Conservation (phyloP, 208 protist genomes). For the Naegleria lovaniensis region DNA sequence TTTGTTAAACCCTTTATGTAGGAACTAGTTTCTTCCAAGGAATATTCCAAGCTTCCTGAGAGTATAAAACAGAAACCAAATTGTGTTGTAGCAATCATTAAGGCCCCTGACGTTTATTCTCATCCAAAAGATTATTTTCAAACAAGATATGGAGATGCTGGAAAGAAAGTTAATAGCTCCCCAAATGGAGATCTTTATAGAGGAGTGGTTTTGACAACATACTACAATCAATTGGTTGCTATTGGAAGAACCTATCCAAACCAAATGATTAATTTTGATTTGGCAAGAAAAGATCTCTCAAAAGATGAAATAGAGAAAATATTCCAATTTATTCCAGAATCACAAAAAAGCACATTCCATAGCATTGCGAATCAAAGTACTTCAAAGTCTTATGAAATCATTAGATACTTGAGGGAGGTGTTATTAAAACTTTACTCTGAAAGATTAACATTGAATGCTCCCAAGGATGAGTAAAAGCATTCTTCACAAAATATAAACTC, state of each 20-base stretch:
- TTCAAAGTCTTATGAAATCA: not conserved
- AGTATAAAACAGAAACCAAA: not conserved
- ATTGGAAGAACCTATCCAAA: not conserved
- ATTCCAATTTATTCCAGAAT: not conserved
- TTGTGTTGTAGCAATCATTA: not conserved
- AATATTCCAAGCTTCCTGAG: not conserved
- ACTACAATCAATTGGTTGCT: not conserved
- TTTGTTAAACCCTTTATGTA: no score
- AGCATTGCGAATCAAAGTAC: not conserved
- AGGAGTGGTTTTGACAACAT: not conserved
- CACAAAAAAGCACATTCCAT: not conserved
- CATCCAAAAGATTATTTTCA: not conserved
- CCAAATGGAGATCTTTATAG: not conserved
- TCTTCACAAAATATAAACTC: no score
- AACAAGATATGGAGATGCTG: not conserved
- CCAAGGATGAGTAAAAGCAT: not conserved
- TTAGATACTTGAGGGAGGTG: not conserved
- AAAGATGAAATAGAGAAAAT: not conserved
- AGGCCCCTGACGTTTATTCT: not conserved
- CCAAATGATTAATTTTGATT: constrained; percentile 13
- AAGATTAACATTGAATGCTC: not conserved
- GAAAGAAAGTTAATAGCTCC: not conserved
- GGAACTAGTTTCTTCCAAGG: not conserved
- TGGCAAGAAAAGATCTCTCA: not conserved
- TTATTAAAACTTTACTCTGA: not conserved